These are phyloP conservation scores for Malassezia yamatoensis DNA, from an alignment of 1,284 basidiomycete genomes.

Conservation along the genomic window DNA sequence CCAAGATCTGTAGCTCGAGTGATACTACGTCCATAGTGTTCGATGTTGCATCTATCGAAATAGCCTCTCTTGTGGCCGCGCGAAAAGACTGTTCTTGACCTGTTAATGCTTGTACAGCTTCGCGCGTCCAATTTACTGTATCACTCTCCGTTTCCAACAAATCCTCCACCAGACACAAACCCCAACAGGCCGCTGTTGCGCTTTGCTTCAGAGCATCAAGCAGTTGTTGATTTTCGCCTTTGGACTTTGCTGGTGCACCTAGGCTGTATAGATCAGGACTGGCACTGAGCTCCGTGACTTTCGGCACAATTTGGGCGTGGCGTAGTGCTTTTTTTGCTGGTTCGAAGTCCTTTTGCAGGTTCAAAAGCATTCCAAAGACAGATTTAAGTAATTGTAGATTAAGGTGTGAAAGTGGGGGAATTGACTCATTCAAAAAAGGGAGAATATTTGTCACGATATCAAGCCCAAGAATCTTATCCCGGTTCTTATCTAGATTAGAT, in stretches of 20 bases:
- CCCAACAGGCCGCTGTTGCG: background rate
- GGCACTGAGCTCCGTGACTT: background rate
- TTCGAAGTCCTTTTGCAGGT: conserved; percentile 11
- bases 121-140: conserved; percentile 18
- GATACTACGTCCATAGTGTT: background rate
- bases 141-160: background rate
- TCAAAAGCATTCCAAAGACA: conserved; percentile 5
- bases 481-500: background rate
- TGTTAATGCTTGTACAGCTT: conserved; percentile 59
- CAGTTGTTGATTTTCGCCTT: background rate
- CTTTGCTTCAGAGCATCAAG: background rate
- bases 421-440: background rate
- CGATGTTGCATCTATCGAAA: too few species aligned
- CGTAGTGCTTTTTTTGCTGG: background rate
- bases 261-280: background rate
- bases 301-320: background rate
- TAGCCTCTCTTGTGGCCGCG: conserved; percentile 34
- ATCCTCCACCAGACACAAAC: background rate
- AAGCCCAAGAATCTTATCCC: background rate
- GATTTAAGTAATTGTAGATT: background rate
- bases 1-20: background rate
- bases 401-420: background rate
- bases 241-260: background rate
- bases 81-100: conserved; percentile 67
- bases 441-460: background rate